Base-by-base conservation (phyloP, 495 filamentous ascomycete genomes). In the Corynascus novoguineensis region DNA sequence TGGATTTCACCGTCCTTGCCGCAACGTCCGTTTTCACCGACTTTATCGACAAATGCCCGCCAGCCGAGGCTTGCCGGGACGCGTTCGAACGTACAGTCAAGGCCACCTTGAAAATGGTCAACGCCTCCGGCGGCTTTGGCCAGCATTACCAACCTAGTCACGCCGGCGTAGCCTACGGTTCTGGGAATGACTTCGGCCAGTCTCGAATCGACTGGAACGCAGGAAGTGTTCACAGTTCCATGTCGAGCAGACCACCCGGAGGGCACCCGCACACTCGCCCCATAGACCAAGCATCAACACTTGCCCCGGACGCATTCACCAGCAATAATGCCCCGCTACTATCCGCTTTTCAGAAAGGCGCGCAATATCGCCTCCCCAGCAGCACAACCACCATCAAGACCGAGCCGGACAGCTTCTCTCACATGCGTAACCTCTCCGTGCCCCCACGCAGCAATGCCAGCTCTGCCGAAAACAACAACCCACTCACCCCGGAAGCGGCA, bases 31-130 rank as follows among this genome's bases (percentile, higher is more conserved):
- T 72, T 7, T 73, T 78, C 47, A 66, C 71, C 3, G 71, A 75
- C 47, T 59, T 72, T 45, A 76, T 77, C 40, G 67, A 71, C 19
- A 69, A 72, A 28, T 75, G 75, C 46, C 73, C 64, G 15, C 70
- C 71, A 2, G 68, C 76, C n/a, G 76, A 72, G 28, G 62, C 92
- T n/a, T 97, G 92, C 64, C 82, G 90, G 3, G 92, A 97, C 68
- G 91, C 92, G 12, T 96, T 97, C 71, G 90, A 95, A 60, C 85
- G 92, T 41, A 97, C 96, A 79, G 91, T 88, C 63, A 95, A 89
- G 72, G 92, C 92, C 29, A 96, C 92, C 0, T 84, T 97, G 9
- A 86, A 89, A 60, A 96, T 97, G 92, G 88, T 84, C 57, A 79
- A 89, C 58, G 86, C 85, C 0, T 92, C 86, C 3, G 91, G 87